Evolutionary conservation across 371 early-diverging fungal species (phyloP).

Genomic region (Nematocida sp.): DNA sequence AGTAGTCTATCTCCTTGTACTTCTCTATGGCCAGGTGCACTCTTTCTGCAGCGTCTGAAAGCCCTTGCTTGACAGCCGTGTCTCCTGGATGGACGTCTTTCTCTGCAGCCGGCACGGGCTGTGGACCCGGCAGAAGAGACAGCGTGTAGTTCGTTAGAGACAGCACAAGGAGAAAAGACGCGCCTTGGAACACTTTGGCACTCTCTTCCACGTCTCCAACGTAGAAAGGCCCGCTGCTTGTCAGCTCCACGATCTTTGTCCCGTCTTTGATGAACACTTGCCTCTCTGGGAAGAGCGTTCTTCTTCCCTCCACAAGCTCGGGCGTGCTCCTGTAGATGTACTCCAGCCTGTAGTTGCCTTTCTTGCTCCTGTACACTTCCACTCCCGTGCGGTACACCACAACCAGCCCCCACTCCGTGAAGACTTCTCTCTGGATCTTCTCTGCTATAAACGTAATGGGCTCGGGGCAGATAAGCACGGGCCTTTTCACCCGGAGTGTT

Average conservation of each 20-base stretch:
- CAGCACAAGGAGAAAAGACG: background rate
- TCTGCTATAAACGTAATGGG: conserved; percentile 32
- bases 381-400: conserved; percentile 27
- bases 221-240: background rate
- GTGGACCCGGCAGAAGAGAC: background rate
- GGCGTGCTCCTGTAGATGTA: conserved; percentile 24
- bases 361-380: conserved; percentile 24
- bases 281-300: background rate
- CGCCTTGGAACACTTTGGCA: background rate
- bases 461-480: conserved; percentile 43
- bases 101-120: background rate
- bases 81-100: background rate
- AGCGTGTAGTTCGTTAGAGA: background rate
- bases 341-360: conserved; percentile 3
- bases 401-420: conserved; percentile 38
- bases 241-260: conserved; percentile 10
- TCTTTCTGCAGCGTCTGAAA: background rate
- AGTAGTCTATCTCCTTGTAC: conserved; percentile 17
- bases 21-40: background rate
- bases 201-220: background rate
- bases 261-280: conserved; percentile 7
- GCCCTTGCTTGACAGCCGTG: background rate
- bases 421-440: conserved; percentile 6
- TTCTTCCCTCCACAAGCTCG: background rate
- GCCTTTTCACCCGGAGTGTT: background rate